Base-by-base conservation (phyloP, 2,329 filamentous ascomycete species). In the Pochonia chlamydosporia region DNA sequence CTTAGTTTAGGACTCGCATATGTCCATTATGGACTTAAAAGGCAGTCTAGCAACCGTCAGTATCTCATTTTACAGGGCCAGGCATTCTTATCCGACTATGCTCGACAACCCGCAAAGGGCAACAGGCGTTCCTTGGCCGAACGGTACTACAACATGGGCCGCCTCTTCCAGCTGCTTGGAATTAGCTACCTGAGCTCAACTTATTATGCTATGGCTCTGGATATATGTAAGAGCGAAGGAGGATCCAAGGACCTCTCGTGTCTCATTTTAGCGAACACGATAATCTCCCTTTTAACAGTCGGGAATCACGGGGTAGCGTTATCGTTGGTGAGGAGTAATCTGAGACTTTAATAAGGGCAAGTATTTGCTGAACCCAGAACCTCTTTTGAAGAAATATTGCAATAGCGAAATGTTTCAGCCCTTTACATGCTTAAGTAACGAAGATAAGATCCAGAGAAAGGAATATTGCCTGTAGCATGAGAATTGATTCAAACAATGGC, bases 1-100 rank as follows among this genome's bases (percentile, higher is more conserved):
- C 77, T 99, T 10, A 87, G 81, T 56, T 84, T 96, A 21, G 90
- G 85, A 0, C 77, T 93, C 11, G 84, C 85, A 25, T 97, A 96
- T 63, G 79, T 96, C 33, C 89, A 96, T 63, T 87, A 93, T 62
- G 85, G 87, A 1, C 78, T 96, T 59, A 96, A 97, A 64, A 80
- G 92, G 2, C 89, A 95, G 64, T 84, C 86, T 0, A 89, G 92
- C 41, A 97, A 97, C 62, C 76, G 93, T 2, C 92, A 97, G 61
- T 92, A 88, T 60, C 80, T 90, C 35, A 82, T 96, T 36, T 75
- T 89, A 53, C 91, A 97, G 63, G 93, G 90, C 0, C 76, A 96
- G 43, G 74, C 84, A 0, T 96, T 96, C 58, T 68, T 97, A 48
- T 80, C 58, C 4, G 56, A 59, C n/a, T 69, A 69, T 31, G 56